Evolutionary conservation across 257 asterid genomes (phyloP).

Genomic region (Petrea volubilis): DNA sequence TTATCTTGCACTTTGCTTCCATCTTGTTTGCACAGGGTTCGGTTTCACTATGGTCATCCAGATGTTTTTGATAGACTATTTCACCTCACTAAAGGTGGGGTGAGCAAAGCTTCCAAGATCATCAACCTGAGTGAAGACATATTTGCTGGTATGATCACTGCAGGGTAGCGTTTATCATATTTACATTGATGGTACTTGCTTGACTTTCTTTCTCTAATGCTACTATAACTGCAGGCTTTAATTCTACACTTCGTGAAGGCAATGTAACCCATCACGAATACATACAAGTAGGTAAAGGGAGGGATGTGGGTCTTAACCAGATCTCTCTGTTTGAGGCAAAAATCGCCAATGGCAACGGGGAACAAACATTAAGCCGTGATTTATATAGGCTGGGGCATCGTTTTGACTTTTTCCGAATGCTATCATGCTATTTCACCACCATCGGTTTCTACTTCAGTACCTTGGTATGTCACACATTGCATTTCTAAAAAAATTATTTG

Average conservation of each 20-base stretch:
- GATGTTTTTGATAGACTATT: conserved; percentile 95
- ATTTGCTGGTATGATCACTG: conserved; percentile 74
- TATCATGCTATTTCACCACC: conserved; percentile 93
- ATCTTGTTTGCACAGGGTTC: conserved; percentile 63
- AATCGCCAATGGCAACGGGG: conserved; percentile 97
- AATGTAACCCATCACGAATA: conserved; percentile 98
- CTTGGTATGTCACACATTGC: conserved; percentile 58
- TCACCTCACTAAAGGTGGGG: conserved; percentile 98
- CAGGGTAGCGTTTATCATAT: neutral
- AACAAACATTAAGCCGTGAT: conserved; percentile 95
- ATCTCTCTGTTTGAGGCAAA: conserved; percentile 98
- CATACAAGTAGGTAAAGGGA: conserved; percentile 98
- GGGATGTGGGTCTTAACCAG: conserved; percentile 99
- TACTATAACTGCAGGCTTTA: conserved; percentile 61
- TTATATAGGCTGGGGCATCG: conserved; percentile 98
- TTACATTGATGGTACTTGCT: neutral
- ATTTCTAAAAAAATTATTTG: neutral
- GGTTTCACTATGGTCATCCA: conserved; percentile 99
- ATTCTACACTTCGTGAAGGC: conserved; percentile 98
- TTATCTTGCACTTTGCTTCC: neutral
- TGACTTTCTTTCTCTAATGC: conserved; percentile 8
- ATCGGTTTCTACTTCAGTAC: conserved; percentile 97
- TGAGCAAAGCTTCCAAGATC: conserved; percentile 93
- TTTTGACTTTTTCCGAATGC: conserved; percentile 91
- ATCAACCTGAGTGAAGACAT: conserved; percentile 95